phyloP scores from a whole-genome alignment of 768 basidiomycete species.

The Termitomyces sp. region DNA sequence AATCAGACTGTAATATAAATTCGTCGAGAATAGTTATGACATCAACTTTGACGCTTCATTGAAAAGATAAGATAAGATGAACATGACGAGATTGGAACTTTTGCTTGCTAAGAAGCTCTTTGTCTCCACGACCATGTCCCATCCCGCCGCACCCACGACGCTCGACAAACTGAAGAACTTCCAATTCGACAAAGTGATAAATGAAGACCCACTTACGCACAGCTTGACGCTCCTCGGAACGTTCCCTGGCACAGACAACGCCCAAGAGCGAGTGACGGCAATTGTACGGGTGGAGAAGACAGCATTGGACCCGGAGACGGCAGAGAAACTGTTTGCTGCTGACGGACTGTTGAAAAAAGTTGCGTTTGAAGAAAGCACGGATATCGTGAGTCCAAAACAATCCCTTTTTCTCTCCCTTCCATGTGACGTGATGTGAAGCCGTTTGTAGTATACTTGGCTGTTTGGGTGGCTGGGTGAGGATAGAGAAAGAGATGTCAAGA shows the following conservation, averaged over 20 bases:
- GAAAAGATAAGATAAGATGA: neutral
- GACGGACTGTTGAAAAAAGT: conserved; percentile 35
- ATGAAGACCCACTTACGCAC: conserved; percentile 60
- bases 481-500: conserved; percentile 61
- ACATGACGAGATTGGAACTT: neutral
- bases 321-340: conserved; percentile 29
- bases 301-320: conserved; percentile 44
- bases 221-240: conserved; percentile 65
- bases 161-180: conserved; percentile 41
- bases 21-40: neutral
- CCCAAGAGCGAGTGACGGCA: conserved; percentile 33
- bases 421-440: neutral
- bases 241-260: conserved; percentile 28
- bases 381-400: conserved; percentile 46
- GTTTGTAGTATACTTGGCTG: neutral
- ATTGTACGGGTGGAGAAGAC: conserved; percentile 80
- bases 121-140: no score
- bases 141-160: conserved; percentile 25
- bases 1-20: neutral
- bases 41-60: neutral
- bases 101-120: no score
- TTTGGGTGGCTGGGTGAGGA: conserved; percentile 18
- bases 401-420: neutral
- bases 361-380: conserved; percentile 51
- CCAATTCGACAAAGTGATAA: conserved; percentile 46